Evolutionary conservation across 768 basidiomycete species (phyloP).

Genomic region (Daedaleopsis nitida): DNA sequence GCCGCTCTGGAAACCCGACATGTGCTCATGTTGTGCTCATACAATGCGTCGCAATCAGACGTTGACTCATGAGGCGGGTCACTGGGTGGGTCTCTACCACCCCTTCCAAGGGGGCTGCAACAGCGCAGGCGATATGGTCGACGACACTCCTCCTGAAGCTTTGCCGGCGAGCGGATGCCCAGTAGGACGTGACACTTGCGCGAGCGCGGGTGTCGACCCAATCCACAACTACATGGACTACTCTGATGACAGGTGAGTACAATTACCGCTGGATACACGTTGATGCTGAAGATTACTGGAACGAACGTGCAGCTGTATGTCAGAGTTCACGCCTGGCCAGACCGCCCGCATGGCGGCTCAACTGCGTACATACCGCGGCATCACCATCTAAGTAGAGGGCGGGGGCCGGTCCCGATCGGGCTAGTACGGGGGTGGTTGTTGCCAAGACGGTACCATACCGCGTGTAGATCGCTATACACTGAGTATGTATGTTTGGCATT

Average conservation of each 20-base stretch:
- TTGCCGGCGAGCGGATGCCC: slow-evolving; percentile 41
- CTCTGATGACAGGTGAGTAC: slow-evolving; percentile 39
- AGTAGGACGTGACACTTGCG: slow-evolving; percentile 31
- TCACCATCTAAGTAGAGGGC: slow-evolving; percentile 19
- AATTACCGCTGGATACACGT: no score
- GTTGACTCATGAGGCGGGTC: slow-evolving; percentile 59
- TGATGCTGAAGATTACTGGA: neutral
- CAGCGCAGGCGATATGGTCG: slow-evolving; percentile 42
- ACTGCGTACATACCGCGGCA: slow-evolving; percentile 46
- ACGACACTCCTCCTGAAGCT: slow-evolving; percentile 51
- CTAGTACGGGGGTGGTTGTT: neutral
- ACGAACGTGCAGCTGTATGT: slow-evolving; percentile 41
- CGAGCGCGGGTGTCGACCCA: slow-evolving; percentile 37
- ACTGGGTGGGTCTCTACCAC: slow-evolving; percentile 62
- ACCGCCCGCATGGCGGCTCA: slow-evolving; percentile 41
- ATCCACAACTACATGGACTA: slow-evolving; percentile 60
- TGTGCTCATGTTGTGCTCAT: neutral
- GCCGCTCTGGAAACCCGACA: neutral
- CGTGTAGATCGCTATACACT: neutral
- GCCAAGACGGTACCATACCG: neutral
- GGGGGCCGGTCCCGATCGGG: neutral
- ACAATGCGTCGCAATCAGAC: slow-evolving; percentile 32
- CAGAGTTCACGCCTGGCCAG: slow-evolving; percentile 47
- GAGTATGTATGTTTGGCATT: no score
- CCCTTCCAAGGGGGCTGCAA: slow-evolving; percentile 56